phyloP scores from a whole-genome alignment of 768 basidiomycete genomes.

The Russula earlei region DNA sequence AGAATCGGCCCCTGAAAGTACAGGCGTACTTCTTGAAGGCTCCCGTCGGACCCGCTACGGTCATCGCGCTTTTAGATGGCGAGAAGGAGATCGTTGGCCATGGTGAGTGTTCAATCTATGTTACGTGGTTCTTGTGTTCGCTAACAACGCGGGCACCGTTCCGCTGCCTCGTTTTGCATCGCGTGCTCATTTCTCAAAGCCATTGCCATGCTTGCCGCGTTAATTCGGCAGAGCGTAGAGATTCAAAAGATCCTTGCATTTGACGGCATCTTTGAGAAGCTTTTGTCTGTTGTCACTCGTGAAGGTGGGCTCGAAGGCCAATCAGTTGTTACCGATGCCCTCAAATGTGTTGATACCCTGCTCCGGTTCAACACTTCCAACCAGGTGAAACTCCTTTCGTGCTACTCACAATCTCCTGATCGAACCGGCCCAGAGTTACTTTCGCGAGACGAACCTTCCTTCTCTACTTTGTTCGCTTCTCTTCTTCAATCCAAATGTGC shows the following conservation, averaged over 20 bases:
- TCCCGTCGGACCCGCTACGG: constrained; percentile 61
- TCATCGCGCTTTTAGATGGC: constrained; percentile 72
- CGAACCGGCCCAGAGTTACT: constrained; percentile 66
- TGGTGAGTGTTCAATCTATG: constrained; percentile 39
- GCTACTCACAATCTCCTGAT: constrained; percentile 16
- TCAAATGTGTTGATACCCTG: constrained; percentile 77
- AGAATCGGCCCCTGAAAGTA: constrained; percentile 70
- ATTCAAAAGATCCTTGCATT: constrained; percentile 97
- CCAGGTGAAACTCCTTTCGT: constrained; percentile 45
- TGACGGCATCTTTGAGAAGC: constrained; percentile 91
- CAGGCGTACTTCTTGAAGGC: constrained; percentile 91
- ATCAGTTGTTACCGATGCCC: constrained; percentile 73
- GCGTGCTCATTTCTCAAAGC: constrained; percentile 34
- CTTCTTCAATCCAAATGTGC: constrained; percentile 58
- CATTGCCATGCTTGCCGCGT: constrained; percentile 68
- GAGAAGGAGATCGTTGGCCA: constrained; percentile 83
- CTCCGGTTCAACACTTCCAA: constrained; percentile 91
- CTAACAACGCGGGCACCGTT: too few species aligned
- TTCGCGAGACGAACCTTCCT: constrained; percentile 78
- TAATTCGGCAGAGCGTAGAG: constrained; percentile 81
- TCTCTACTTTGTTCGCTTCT: constrained; percentile 57
- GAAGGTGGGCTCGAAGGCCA: constrained; percentile 94
- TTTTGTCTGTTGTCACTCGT: constrained; percentile 77
- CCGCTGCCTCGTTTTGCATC: background rate
- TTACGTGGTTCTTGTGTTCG: too few species aligned